A percentile compares a stretch with the other conserved stretches of the same genome.
These are phyloP conservation scores for Xylaria sp. DNA, from an alignment of 2,329 filamentous ascomycete genomes.

Conservation along the genomic window DNA sequence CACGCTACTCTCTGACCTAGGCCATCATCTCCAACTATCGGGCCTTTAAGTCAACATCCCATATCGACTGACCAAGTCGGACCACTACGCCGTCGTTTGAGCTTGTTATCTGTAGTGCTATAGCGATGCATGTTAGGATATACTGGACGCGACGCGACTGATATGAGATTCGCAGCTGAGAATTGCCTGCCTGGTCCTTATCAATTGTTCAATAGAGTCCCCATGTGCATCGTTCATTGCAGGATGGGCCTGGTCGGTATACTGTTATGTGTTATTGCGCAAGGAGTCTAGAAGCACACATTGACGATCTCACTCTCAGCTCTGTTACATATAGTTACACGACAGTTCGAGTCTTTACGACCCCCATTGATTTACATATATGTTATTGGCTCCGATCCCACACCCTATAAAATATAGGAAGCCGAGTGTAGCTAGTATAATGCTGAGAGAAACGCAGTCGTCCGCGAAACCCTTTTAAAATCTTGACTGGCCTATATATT, in stretches of 20 bases:
- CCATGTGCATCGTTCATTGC: not conserved
- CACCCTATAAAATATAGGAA: not conserved
- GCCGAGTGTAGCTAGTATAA: not conserved
- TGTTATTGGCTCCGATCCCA: not conserved
- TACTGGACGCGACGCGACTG: not conserved
- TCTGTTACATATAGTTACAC: not conserved
- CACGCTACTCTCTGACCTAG: not conserved
- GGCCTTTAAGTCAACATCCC: slow-evolving; percentile 8
- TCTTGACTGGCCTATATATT: not conserved
- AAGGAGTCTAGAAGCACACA: not conserved
- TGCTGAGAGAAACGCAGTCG: not conserved
- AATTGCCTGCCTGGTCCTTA: not conserved
- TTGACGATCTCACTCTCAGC: not conserved
- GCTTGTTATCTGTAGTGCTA: not conserved
- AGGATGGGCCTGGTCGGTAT: not conserved
- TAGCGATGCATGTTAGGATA: not conserved
- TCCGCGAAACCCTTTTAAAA: not conserved
- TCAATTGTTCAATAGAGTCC: not conserved
- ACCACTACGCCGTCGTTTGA: not conserved
- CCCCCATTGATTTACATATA: not conserved
- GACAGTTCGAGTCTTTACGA: not conserved
- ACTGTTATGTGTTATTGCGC: not conserved
- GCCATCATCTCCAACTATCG: not conserved
- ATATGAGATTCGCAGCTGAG: not conserved
- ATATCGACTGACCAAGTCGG: not conserved